A percentile compares a stretch with the other conserved stretches of the same genome.
Evolutionary conservation across 1,139 yeast genomes (phyloP).

Genomic region (Meyerozyma sp.): DNA sequence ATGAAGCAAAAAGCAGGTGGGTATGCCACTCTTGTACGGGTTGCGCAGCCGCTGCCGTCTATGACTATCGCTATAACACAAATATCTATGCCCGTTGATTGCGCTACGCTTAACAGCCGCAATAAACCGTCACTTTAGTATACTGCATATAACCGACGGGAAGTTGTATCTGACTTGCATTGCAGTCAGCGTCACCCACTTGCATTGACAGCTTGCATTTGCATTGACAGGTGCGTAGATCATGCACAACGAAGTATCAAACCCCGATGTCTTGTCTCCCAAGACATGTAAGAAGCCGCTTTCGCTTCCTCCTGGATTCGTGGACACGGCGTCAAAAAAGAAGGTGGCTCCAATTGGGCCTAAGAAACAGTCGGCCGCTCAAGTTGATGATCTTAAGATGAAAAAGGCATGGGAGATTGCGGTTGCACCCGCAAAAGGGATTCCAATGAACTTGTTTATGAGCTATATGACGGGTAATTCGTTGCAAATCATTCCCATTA

Average conservation of each 20-base stretch:
- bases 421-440: constrained; percentile 71
- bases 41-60: too few species aligned
- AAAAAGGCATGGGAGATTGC: constrained; percentile 89
- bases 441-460: constrained; percentile 89
- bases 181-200: too few species aligned
- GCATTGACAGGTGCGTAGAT: background rate
- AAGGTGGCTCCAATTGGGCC: background rate
- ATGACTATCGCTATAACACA: too few species aligned
- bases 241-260: background rate
- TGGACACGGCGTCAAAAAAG: background rate
- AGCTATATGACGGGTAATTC: constrained; percentile 92
- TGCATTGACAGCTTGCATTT: background rate
- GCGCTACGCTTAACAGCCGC: too few species aligned
- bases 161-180: too few species aligned
- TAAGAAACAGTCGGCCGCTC: background rate
- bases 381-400: constrained; percentile 38
- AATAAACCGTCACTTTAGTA: too few species aligned
- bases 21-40: too few species aligned
- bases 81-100: too few species aligned
- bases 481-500: constrained; percentile 82
- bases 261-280: background rate
- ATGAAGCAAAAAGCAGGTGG: too few species aligned
- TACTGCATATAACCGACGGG: too few species aligned
- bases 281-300: background rate
- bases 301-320: background rate